Evolutionary conservation across 495 filamentous ascomycete genomes (phyloP), one percentile per base, ranked within the genome.

Genomic region (Neurospora tetrasperma): DNA sequence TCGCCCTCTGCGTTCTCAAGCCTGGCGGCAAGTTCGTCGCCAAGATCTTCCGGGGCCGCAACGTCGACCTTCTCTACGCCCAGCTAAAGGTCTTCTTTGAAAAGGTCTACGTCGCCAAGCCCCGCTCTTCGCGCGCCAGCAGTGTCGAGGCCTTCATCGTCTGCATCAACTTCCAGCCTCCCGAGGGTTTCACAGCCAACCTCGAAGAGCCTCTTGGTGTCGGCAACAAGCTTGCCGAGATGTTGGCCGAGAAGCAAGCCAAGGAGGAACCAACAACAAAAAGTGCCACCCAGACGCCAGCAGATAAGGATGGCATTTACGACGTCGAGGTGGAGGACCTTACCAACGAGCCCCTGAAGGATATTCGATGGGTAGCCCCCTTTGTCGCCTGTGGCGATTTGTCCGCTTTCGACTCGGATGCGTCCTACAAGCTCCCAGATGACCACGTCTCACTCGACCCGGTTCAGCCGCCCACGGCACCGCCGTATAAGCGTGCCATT

Each of bases 361-460:
- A 88, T 27, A 82, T 84, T 48, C 84, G 92, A 69, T 98, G 94
- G 92, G 94, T 98, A 71, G 93, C 93, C 0, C 92, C 94, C 0
- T 99, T 99, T 78, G 89, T 99, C 70, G 96, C 96, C 18, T 98
- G 96, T 79, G 96, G 96, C 12, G 96, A 99, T 80, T 86, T 98
- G n/a, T 94, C 93, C 5, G 89, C 92, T 8, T 98, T 90, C 84
- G 96, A 99, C 81, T 92, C 94, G 0, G 96, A 99, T 85, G 96
- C 96, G 23, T 93, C 93, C 2, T 97, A 98, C 82, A 86, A 90
- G 73, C 84, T 99, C 11, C 94, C 96, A 2, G 85, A 86, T 12
- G 85, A 86, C 70, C 87, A 94, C 76, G 87, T 92, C 48, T 93
- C 89, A 71, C 88, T 98, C 42, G 94, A 97, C 79, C 96, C 96